phyloP scores from a whole-genome alignment of 1,284 basidiomycete species.

The Austroboletus rostrupii region DNA sequence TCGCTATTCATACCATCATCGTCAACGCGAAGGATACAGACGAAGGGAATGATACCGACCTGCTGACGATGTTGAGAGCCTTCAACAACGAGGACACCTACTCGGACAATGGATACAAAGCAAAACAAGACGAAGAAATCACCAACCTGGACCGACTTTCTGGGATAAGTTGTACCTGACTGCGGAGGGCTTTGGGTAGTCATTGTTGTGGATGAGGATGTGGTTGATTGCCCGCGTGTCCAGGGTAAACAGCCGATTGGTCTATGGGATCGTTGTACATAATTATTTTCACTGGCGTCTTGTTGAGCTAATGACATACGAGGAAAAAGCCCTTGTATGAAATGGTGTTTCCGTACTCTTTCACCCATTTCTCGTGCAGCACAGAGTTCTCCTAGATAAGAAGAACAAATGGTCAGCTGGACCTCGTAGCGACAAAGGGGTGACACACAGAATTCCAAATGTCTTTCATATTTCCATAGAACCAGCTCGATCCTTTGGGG shows the following conservation, averaged over 20 bases:
- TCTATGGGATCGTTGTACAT: conserved; percentile 3
- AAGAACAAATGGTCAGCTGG: too few relatives aligned
- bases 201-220: conserved; percentile 34
- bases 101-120: neutral
- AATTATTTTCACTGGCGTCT: too few relatives aligned
- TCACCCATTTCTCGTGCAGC: conserved; percentile 49
- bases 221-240: conserved; percentile 37
- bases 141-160: conserved; percentile 23
- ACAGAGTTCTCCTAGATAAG: conserved; percentile 30
- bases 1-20: conserved; percentile 5
- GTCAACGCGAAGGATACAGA: neutral
- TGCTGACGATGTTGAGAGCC: conserved; percentile 27
- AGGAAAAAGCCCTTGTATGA: conserved; percentile 44
- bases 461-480: conserved; percentile 53
- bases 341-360: conserved; percentile 51
- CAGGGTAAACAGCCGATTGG: conserved; percentile 26
- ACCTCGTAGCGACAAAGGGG: too few relatives aligned
- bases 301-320: too few relatives aligned
- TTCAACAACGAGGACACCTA: conserved; percentile 23
- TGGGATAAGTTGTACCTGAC: conserved; percentile 20
- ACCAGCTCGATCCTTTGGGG: conserved; percentile 43
- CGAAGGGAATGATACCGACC: conserved; percentile 7
- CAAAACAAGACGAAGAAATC: neutral
- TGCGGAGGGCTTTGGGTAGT: conserved; percentile 34
- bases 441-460: conserved; percentile 38